Evolutionary conservation across 306 rosid genomes (phyloP), one percentile per base, ranked within the genome.

Genomic region (Alnus rubra): DNA sequence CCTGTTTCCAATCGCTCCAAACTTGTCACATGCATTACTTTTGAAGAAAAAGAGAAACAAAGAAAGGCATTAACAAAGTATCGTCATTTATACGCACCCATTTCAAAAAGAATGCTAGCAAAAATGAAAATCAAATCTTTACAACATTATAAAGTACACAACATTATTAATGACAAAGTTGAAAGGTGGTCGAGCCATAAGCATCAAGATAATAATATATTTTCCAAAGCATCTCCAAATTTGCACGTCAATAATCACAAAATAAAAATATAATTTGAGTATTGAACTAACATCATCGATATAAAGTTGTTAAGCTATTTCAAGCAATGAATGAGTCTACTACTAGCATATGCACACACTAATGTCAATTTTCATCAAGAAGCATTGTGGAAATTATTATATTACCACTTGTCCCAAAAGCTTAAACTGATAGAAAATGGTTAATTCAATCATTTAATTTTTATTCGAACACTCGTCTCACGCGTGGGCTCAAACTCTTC

Each of bases 1-100:
- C 50, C 80, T 82, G 82, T 72, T 80, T 76, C 86, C 89, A 76
- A 82, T 74, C 56, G 88, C 84, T 76, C 74, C 88, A 75, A 68
- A 63, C 79, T 80, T 82, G 49, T 88, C 76, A 62, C 78, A 77
- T 37, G 74, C 54, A 79, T 80, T 71, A 73, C 85, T 81, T 51
- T 49, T 42, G 70, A 63, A 87, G 63, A 62, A 5, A 71, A 54
- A 82, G 59, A 77, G 39, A 82, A 80, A 39, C 47, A 76, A 70
- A 44, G 62, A 63, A 53, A 81, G 63, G 23, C 74, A 64, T 51
- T 74, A 67, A 75, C 30, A 1, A 3, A 78, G 23, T 19, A 15
- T 37, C 28, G 59, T 45, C 79, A 77, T 69, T 81, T 60, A 82
- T 31, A 80, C 80, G 81, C 71, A 52, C 44, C 63, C 3, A 8